Evolutionary conservation across 306 rosid genomes (phyloP), one percentile per base, ranked within the genome.

Genomic region (Vigna reflexopilosa): DNA sequence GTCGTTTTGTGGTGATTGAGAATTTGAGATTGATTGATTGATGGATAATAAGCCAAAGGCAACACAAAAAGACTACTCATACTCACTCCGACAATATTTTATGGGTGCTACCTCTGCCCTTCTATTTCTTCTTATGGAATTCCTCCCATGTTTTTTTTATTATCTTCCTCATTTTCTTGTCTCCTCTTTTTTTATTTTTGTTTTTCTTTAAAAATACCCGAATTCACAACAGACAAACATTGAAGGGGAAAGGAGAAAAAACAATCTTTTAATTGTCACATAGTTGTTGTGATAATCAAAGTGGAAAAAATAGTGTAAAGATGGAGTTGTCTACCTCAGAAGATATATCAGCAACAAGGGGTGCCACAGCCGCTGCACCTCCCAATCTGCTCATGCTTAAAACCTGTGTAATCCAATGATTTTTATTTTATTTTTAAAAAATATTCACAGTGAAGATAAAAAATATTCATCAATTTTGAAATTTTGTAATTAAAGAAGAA

Each of bases 301-400:
- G 13, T 52, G 9, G 34, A 11, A 70, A 63, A 62, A 20, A 9
- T 32, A 8, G 45, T 8, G 45, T 40, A 40, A 42, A 2, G 2
- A 1, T 9, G 47, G 12, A 42, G 13, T 42, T 1, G 13, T 42
- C 13, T 82, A 92, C 99, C 97, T 91, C 97, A 2, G 94, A 83
- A 32, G 94, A 89, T 56, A 88, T 78, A 83, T 91, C 99, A 63
- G 96, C 93, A 54, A 87, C 96, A 7, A 89, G 93, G 57, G 99
- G 98, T 69, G 96, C 98, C 0, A 91, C 97, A 6, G 96, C 94
- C 12, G 89, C 93, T 44, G 98, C 99, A 78, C 98, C 98, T 57
- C 99, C 99, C 85, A 96, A 85, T 82, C 99, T 86, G 87, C 99
- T 96, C 99, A 96, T 93, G 91, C 99, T 96, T 77, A 96, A 88